Percentiles rank a stretch among this genome's conserved stretches.
These are phyloP conservation scores for Paradendryphiella salina DNA, from an alignment of 2,329 filamentous ascomycete genomes.

Conservation along the genomic window DNA sequence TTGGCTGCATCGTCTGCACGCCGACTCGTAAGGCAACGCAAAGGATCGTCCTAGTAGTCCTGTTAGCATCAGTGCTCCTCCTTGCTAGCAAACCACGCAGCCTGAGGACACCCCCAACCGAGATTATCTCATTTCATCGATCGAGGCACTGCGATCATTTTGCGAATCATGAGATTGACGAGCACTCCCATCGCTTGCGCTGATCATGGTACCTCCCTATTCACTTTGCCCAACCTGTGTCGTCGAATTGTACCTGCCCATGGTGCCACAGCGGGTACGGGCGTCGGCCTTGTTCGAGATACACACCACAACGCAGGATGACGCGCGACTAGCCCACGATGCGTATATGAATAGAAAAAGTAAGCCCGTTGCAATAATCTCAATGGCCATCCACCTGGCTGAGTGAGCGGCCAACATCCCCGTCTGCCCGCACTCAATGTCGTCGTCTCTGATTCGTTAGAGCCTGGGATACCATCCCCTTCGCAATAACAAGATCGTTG, in stretches of 20 bases:
- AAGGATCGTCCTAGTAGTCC: conserved; percentile 3
- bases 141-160: conserved; percentile 1
- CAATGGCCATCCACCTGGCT: conserved; percentile 16
- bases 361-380: conserved; percentile 16
- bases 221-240: background rate
- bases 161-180: background rate
- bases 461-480: conserved; percentile 1
- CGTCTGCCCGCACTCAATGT: conserved; percentile 7
- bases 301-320: conserved; percentile 7
- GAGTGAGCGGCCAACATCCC: background rate
- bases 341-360: conserved; percentile 7
- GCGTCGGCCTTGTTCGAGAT: background rate
- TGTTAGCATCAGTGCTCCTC: conserved; percentile 1
- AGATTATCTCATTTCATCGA: conserved; percentile 3
- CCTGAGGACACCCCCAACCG: background rate
- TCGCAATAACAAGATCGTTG: conserved; percentile 3
- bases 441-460: conserved; percentile 10
- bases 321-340: conserved; percentile 4
- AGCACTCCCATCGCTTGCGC: background rate
- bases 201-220: background rate
- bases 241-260: background rate
- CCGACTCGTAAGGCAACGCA: background rate
- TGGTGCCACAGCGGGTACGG: background rate
- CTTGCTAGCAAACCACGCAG: background rate
- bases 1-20: background rate